phyloP scores from a whole-genome alignment of 2,329 filamentous ascomycete genomes.

The Tolypocladium ophioglossoides region DNA sequence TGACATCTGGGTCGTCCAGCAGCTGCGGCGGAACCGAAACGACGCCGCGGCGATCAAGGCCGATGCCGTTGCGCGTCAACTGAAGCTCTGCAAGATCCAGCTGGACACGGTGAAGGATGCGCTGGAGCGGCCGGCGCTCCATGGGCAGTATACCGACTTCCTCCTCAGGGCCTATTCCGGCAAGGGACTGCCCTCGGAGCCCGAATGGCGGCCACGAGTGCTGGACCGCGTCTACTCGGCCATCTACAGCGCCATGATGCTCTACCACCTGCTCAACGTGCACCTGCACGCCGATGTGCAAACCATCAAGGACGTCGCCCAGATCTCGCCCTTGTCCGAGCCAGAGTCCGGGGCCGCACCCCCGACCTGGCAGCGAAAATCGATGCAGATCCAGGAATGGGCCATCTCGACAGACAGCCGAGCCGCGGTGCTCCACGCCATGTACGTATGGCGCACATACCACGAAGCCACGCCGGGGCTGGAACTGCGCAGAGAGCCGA shows the following conservation, averaged over 20 bases:
- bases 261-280: slow-evolving; percentile 25
- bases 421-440: slow-evolving; percentile 21
- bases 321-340: slow-evolving; percentile 1
- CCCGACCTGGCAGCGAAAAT: slow-evolving; percentile 10
- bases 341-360: slow-evolving; percentile 4
- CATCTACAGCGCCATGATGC: slow-evolving; percentile 21
- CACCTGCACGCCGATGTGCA: slow-evolving; percentile 24
- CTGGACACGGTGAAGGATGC: slow-evolving; percentile 8
- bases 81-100: slow-evolving; percentile 8
- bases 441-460: slow-evolving; percentile 18
- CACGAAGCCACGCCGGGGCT: slow-evolving; percentile 7
- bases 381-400: slow-evolving; percentile 18
- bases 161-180: slow-evolving; percentile 17
- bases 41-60: slow-evolving; percentile 2
- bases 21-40: slow-evolving; percentile 12
- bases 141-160: slow-evolving; percentile 8
- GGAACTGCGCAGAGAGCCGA: slow-evolving; percentile 3
- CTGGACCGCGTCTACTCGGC: slow-evolving; percentile 17
- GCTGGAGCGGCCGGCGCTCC: slow-evolving; percentile 6
- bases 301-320: slow-evolving; percentile 5
- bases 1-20: slow-evolving; percentile 19
- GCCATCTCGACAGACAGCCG: slow-evolving; percentile 16
- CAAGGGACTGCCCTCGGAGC: slow-evolving; percentile 13
- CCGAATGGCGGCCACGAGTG: slow-evolving; percentile 12
- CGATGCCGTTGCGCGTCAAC: slow-evolving; percentile 3